phyloP scores from a whole-genome alignment of 768 basidiomycete genomes.

The Dendrothele bispora region DNA sequence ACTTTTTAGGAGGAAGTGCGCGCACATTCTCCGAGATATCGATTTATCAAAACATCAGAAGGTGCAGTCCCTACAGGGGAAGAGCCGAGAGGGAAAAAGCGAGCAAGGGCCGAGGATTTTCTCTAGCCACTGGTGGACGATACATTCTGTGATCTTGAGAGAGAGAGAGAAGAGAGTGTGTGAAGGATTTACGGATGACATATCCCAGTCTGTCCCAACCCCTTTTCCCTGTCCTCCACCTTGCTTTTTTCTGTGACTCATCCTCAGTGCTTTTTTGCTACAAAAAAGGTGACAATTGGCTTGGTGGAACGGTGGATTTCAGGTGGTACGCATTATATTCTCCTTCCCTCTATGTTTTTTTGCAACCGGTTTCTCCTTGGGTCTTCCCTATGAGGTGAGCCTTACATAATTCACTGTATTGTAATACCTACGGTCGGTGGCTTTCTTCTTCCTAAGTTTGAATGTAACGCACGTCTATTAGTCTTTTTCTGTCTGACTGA shows the following conservation, averaged over 20 bases:
- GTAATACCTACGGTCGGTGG: conserved; percentile 9
- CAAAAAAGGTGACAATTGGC: neutral
- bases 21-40: conserved; percentile 63
- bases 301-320: neutral
- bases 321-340: conserved; percentile 3
- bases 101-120: conserved; percentile 86
- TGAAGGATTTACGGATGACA: neutral
- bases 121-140: conserved; percentile 37
- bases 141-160: neutral
- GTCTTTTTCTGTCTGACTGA: too few relatives aligned
- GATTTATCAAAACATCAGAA: conserved; percentile 45
- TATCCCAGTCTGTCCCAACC: conserved; percentile 10
- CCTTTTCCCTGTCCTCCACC: neutral
- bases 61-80: conserved; percentile 36
- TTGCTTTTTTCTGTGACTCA: neutral
- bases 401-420: conserved; percentile 5
- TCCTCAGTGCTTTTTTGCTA: conserved; percentile 3
- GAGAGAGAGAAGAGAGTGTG: neutral
- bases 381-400: conserved; percentile 7
- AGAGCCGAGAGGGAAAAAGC: conserved; percentile 77
- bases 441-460: conserved; percentile 1
- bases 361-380: neutral
- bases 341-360: neutral
- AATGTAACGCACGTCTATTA: conserved; percentile 1
- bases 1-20: conserved; percentile 71